Evolutionary conservation across 768 basidiomycete genomes (phyloP), one percentile per base, ranked within the genome.

Genomic region (Suillus luteus): DNA sequence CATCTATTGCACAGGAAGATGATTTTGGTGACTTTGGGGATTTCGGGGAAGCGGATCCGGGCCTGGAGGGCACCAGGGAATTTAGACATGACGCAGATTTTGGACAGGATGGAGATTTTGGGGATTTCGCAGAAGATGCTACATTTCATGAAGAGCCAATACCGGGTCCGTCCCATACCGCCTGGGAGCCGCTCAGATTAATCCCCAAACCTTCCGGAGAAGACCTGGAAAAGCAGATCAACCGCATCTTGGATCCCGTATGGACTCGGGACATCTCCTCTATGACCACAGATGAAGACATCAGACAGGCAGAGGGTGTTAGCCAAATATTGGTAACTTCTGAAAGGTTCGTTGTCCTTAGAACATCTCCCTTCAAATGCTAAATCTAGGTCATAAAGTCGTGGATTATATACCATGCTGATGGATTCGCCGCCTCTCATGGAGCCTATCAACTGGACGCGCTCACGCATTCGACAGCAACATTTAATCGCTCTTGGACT

Each of bases 401-500:
- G 94, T 55, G 84, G 89, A 65, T 76, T 94, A 60, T 93, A 94
- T 76, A 86, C 86, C 62, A 80, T 83, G 64, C 82, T 96, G 19
- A 73, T 93, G 44, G 83, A 89, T 66, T 83, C 88, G 1, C 87
- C 90, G 2, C 89, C 92, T 40, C 85, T 88, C 11, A 89, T 85
- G 52, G 88, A 90, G 72, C 89, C 92, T n/a, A 88, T 94, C 60
- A 96, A 93, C 69, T 98, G 96, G 96, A 95, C 88, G 59, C 89
- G 94, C 55, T 96, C 95, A 62, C 86, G 92, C 51, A 95, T 94
- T 72, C 86, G 96, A 62, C 81, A 95, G 55, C 93, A 95, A 71
- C 93, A 97, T 70, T 81, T 98, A 55, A 96, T 96, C 65, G 78
- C 93, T 14, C 86, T 98, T 31, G 96, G 96, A 27, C 89, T 98